Conservation (phyloP, 495 filamentous ascomycete genomes). For the Xylaria venustula region DNA sequence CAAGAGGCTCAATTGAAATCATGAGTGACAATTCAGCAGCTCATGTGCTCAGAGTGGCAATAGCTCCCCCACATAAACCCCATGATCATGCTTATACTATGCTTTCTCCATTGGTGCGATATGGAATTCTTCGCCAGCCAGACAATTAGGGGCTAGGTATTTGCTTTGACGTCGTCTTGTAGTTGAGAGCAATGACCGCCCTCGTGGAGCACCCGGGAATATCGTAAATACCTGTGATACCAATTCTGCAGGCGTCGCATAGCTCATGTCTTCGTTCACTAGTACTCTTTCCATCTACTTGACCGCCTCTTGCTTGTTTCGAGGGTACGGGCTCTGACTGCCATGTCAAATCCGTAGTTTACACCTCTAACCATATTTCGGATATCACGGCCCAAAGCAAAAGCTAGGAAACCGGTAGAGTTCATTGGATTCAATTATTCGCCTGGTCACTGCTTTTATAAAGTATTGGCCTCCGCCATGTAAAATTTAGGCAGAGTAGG, state of each 20-base stretch:
- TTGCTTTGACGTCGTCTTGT: conserved; percentile 5
- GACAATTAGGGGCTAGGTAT: neutral
- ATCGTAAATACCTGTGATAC: too few relatives aligned
- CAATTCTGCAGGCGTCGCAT: neutral
- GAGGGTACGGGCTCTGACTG: neutral
- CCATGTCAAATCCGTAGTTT: neutral
- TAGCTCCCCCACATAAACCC: too few relatives aligned
- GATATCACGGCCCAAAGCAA: neutral
- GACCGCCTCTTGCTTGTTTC: neutral
- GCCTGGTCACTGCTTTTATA: too few relatives aligned
- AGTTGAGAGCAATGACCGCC: conserved; percentile 11
- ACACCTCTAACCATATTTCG: neutral
- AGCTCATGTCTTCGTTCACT: neutral
- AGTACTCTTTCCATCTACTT: neutral
- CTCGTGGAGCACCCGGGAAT: conserved; percentile 14
- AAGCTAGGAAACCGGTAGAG: too few relatives aligned
- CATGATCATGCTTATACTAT: too few relatives aligned
- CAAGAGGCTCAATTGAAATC: neutral
- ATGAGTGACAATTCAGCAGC: neutral
- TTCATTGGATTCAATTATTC: too few relatives aligned
- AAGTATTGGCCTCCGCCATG: too few relatives aligned
- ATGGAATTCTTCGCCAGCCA: neutral
- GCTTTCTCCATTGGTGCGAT: neutral
- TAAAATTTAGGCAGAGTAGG: too few relatives aligned
- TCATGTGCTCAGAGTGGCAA: too few relatives aligned